Percentiles rank a stretch among this genome's conserved stretches.
Evolutionary conservation across 371 early-diverging fungal genomes (phyloP).

Genomic region (Mucor plumbeus): DNA sequence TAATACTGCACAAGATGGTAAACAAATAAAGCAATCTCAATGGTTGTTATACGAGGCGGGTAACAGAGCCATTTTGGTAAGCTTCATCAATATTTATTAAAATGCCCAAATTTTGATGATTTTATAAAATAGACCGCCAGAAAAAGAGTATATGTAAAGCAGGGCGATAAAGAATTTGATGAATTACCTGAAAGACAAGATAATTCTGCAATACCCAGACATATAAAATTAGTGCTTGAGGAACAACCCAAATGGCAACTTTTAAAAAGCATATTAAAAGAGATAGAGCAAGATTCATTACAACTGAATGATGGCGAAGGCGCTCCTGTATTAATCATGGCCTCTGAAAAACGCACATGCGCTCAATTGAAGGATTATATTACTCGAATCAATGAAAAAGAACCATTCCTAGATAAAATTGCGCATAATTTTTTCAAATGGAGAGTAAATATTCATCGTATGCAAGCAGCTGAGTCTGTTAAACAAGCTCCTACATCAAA

Average conservation of each 20-base stretch:
- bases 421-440: constrained; percentile 70
- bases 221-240: constrained; percentile 77
- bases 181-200: not conserved
- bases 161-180: constrained; percentile 47
- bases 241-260: constrained; percentile 93
- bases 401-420: constrained; percentile 53
- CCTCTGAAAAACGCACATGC: constrained; percentile 70
- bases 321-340: constrained; percentile 72
- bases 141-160: constrained; percentile 65
- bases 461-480: constrained; percentile 26
- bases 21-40: constrained; percentile 55
- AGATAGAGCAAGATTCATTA: constrained; percentile 67
- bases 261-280: constrained; percentile 70
- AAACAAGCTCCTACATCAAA: constrained; percentile 12
- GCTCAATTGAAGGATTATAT: constrained; percentile 69
- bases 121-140: constrained; percentile 54
- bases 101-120: not conserved
- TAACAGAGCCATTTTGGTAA: constrained; percentile 68
- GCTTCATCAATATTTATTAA: not conserved
- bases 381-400: constrained; percentile 25
- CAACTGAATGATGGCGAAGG: constrained; percentile 16
- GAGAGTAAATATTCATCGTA: constrained; percentile 58
- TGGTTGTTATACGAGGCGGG: constrained; percentile 93
- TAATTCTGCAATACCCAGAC: constrained; percentile 53
- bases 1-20: constrained; percentile 43